phyloP scores from a whole-genome alignment of 306 rosid genomes.

The Abrus pulchellus region DNA sequence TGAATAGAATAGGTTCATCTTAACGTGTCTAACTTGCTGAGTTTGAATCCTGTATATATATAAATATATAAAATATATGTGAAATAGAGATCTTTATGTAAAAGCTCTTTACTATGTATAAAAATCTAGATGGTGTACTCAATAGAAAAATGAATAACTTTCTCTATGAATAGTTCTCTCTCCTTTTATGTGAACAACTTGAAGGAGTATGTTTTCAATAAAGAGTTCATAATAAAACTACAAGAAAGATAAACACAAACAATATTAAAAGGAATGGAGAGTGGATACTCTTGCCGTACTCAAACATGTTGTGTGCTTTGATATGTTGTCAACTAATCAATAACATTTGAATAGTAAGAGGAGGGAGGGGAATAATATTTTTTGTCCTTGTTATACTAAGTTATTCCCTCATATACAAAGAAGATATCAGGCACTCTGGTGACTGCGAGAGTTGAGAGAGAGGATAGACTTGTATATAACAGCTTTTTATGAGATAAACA shows the following conservation, averaged over 20 bases:
- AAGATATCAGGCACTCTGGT: not conserved
- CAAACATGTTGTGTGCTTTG: slow-evolving; percentile 2
- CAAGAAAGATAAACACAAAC: slow-evolving; percentile 33
- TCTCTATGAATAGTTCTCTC: not conserved
- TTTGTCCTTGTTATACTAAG: not conserved
- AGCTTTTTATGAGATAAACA: not conserved
- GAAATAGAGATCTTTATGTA: slow-evolving; percentile 54
- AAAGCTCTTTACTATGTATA: slow-evolving; percentile 45
- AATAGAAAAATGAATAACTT: not conserved
- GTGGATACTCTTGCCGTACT: slow-evolving; percentile 12
- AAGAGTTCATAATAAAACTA: not conserved
- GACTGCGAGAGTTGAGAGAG: not conserved
- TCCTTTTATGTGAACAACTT: slow-evolving; percentile 5
- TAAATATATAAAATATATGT: slow-evolving; percentile 51
- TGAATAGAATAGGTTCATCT: slow-evolving; percentile 57
- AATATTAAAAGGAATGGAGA: slow-evolving; percentile 14
- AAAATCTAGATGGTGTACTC: slow-evolving; percentile 40
- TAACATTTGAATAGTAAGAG: not conserved
- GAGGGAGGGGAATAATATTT: not conserved
- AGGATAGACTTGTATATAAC: not conserved
- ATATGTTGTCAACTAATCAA: not conserved
- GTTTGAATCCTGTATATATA: slow-evolving; percentile 63
- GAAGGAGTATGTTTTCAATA: slow-evolving; percentile 10
- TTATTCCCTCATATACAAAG: not conserved
- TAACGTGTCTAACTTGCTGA: slow-evolving; percentile 60